Evolutionary conservation across 2,329 filamentous ascomycete species (phyloP).

Genomic region (Microthyrium microscopicum): DNA sequence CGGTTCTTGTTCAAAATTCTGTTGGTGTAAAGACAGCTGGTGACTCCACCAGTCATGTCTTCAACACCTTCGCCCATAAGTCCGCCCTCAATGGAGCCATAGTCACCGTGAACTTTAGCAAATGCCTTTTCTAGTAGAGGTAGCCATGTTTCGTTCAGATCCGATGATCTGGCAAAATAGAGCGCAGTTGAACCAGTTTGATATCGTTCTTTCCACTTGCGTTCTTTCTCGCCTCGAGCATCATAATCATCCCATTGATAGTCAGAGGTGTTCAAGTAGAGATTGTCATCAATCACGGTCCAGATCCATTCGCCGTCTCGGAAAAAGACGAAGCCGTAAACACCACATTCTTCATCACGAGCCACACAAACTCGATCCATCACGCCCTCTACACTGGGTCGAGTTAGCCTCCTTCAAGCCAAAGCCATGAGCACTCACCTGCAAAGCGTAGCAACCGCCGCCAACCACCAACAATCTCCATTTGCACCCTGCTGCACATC

Average conservation of each 20-base stretch:
- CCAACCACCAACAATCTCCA: not conserved
- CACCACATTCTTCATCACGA: constrained; percentile 53
- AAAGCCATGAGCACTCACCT: too few species aligned
- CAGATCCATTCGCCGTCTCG: constrained; percentile 76
- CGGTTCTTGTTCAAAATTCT: not conserved
- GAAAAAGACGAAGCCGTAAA: constrained; percentile 75
- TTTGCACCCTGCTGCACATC: not conserved
- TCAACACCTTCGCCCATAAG: not conserved
- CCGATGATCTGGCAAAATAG: not conserved
- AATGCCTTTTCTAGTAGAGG: constrained; percentile 1
- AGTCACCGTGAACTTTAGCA: constrained; percentile 1
- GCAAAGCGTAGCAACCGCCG: not conserved
- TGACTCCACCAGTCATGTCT: constrained; percentile 1
- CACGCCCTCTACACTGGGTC: constrained; percentile 30
- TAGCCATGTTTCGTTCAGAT: not conserved
- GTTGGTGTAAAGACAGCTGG: not conserved
- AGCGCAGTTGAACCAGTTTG: not conserved
- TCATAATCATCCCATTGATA: constrained; percentile 8
- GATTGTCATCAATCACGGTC: constrained; percentile 78
- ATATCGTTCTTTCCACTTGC: not conserved
- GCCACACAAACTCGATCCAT: constrained; percentile 61
- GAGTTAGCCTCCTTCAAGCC: not conserved
- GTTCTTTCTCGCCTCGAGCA: not conserved
- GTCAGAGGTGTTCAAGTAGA: constrained; percentile 60
- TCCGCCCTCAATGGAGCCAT: not conserved